Base-by-base conservation (phyloP, 2,329 filamentous ascomycete genomes). In the Didymella sp. region DNA sequence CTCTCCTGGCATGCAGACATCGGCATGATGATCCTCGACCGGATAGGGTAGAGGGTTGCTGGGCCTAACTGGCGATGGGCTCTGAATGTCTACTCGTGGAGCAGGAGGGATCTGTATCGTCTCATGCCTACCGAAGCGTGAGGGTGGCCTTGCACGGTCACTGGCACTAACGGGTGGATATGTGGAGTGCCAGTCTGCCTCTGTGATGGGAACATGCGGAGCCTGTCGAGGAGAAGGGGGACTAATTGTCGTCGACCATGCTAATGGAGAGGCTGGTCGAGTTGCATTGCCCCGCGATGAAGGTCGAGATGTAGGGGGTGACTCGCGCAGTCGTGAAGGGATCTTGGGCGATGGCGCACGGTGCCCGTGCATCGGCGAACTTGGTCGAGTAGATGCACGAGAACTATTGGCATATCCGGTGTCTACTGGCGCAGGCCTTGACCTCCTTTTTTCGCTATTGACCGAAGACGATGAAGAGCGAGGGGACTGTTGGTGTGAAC, bases 1-100 rank as follows among this genome's bases (percentile, higher is more conserved):
- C 60, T 81, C 80, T 4, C 75, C 66, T 15, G 80, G 79, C 78
- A 81, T 80, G 56, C 65, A 72, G 56, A 60, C 69, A 12, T 71
- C 68, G n/a, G 58, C 55, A 11, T 61, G 63, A 30, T 70, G 70
- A 57, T 80, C 75, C 43, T 81, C 79, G 19, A 78, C 74, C 2
- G 79, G 79, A 60, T 82, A 82, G n/a, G 79, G 79, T 21, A 80
- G 64, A 17, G 70, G 58, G 21, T 63, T 66, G 15, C 45, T 60
- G 9, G 65, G 64, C 22, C 73, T 69, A 38, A 69, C 67, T 45
- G 70, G 71, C 19, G 67, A 74, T 7, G 72, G 68, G 30, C 69
- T 74, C 50, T 72, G 69, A 15, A 71, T 63, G 49, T 74, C 72
- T 17, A 76, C 71, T 4, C 73, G 63, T 22, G 74, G 72, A 27